These are phyloP conservation scores for Fusarium piperis DNA, from an alignment of 2,329 filamentous ascomycete species.

Conservation along the genomic window DNA sequence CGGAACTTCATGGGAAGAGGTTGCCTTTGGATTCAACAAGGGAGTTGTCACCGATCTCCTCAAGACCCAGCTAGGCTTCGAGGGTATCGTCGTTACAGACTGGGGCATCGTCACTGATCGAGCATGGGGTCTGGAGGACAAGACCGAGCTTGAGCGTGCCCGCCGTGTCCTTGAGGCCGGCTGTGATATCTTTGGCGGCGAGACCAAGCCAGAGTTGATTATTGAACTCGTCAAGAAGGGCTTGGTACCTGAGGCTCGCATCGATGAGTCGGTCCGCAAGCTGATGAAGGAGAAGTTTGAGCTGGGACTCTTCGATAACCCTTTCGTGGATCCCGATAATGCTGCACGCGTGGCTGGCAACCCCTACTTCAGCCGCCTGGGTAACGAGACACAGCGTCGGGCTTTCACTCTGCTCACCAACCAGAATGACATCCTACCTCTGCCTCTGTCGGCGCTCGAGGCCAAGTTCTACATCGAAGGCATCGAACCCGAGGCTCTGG, in stretches of 20 bases:
- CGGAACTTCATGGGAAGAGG: constrained; percentile 56
- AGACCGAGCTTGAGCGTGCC: constrained; percentile 49
- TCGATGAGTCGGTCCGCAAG: constrained; percentile 57
- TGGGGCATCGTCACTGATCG: constrained; percentile 64
- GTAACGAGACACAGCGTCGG: constrained; percentile 39
- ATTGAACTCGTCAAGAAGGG: constrained; percentile 56
- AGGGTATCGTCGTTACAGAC: constrained; percentile 62
- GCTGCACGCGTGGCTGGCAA: constrained; percentile 52
- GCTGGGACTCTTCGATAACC: constrained; percentile 62
- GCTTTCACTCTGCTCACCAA: constrained; percentile 44
- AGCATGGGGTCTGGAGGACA: constrained; percentile 60
- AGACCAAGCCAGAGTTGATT: constrained; percentile 58
- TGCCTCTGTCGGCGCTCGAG: constrained; percentile 4
- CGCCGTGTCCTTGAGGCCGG: constrained; percentile 57
- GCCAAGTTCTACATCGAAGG: constrained; percentile 40
- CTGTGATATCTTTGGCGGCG: constrained; percentile 63
- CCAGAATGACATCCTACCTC: constrained; percentile 35
- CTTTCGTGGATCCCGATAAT: constrained; percentile 56
- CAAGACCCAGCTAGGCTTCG: constrained; percentile 57
- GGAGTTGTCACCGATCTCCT: constrained; percentile 60
- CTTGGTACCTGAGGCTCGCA: constrained; percentile 51
- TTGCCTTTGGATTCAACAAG: constrained; percentile 63
- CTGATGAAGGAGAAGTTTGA: constrained; percentile 61
- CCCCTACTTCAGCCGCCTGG: constrained; percentile 50
- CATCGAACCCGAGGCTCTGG: constrained; percentile 20